These are phyloP conservation scores for Purshia tridentata DNA, from an alignment of 306 rosid genomes.

Conservation along the genomic window DNA sequence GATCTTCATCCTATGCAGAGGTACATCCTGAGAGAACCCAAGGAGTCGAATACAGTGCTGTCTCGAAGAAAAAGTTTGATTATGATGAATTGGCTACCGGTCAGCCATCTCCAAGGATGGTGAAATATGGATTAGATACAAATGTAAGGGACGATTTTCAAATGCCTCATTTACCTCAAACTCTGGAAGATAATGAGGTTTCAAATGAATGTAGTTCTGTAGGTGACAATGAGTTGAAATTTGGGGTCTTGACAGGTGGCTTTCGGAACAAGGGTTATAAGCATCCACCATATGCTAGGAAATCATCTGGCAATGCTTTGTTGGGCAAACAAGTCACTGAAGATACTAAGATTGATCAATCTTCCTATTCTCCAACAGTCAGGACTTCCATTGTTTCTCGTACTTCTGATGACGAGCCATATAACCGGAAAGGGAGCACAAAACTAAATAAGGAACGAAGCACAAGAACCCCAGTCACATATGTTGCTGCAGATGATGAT, in stretches of 20 bases:
- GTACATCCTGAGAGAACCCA: constrained; percentile 34
- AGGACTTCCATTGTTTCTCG: constrained; percentile 37
- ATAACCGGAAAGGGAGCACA: constrained; percentile 32
- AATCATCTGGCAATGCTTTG: constrained; percentile 31
- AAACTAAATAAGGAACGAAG: constrained; percentile 30
- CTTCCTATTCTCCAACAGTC: constrained; percentile 32
- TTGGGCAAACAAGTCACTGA: constrained; percentile 28
- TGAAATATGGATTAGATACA: constrained; percentile 29
- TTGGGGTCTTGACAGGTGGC: constrained; percentile 76
- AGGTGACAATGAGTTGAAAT: constrained; percentile 48
- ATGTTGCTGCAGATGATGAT: constrained; percentile 39
- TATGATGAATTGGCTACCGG: constrained; percentile 30
- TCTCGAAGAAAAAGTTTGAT: constrained; percentile 32
- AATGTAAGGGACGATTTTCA: constrained; percentile 22
- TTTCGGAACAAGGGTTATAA: constrained; percentile 62
- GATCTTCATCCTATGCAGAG: constrained; percentile 47
- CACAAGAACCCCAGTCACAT: constrained; percentile 5
- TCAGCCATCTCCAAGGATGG: constrained; percentile 32
- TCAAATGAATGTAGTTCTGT: constrained; percentile 34
- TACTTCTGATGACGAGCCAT: constrained; percentile 40
- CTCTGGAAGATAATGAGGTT: constrained; percentile 31
- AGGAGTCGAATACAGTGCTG: constrained; percentile 21
- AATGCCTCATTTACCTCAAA: constrained; percentile 29
- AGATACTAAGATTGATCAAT: constrained; percentile 40
- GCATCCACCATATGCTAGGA: constrained; percentile 47